Conservation (phyloP, 768 basidiomycete genomes). For the Coprinellus micaceus region DNA sequence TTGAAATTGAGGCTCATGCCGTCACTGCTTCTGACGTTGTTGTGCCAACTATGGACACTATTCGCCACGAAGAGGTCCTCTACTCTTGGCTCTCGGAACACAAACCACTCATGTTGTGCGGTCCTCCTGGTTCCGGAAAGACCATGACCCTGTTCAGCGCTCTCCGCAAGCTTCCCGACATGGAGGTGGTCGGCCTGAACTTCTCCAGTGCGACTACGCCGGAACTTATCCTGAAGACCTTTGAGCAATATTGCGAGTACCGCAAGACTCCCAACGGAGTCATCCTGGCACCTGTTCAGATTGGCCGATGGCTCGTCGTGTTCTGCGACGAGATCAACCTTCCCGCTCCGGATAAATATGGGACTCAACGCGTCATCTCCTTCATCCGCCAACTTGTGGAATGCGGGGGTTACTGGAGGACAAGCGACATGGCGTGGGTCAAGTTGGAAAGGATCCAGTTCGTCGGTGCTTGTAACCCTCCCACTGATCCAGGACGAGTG, state of each 20-base stretch:
- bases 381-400: slow-evolving; percentile 97
- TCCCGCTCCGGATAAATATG: slow-evolving; percentile 95
- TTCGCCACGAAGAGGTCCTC: slow-evolving; percentile 96
- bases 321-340: slow-evolving; percentile 99
- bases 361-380: slow-evolving; percentile 97
- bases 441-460: slow-evolving; percentile 98
- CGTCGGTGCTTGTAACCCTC: slow-evolving; percentile 98
- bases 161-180: slow-evolving; percentile 92
- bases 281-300: slow-evolving; percentile 87
- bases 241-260: slow-evolving; percentile 99
- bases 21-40: slow-evolving; percentile 96
- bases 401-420: slow-evolving; percentile 90
- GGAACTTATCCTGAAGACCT: slow-evolving; percentile 96
- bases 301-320: slow-evolving; percentile 98
- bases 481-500: slow-evolving; percentile 98
- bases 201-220: slow-evolving; percentile 99
- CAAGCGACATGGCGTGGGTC: slow-evolving; percentile 95
- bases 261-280: slow-evolving; percentile 98
- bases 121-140: slow-evolving; percentile 99
- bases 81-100: slow-evolving; percentile 99
- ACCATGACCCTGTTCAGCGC: slow-evolving; percentile 99
- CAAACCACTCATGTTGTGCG: slow-evolving; percentile 96
- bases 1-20: slow-evolving; percentile 95
- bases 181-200: slow-evolving; percentile 98
- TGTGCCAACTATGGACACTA: slow-evolving; percentile 97